Conservation (phyloP, 768 basidiomycete species). For the Lyophyllum atratum region DNA sequence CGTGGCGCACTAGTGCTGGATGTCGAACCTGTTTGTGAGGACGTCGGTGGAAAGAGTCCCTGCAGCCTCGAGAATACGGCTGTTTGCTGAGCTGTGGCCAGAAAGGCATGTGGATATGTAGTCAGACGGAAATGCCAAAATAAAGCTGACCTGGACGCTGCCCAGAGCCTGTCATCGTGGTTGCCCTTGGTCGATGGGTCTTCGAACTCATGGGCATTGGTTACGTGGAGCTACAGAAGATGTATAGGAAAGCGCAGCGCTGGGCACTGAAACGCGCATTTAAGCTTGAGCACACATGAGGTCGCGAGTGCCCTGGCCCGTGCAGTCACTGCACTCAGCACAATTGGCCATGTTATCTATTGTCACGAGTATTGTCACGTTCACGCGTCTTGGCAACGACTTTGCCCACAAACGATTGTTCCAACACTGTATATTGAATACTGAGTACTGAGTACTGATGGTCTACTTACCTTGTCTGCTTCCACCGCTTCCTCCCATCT, state of each 20-base stretch:
- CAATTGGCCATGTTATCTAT: too few relatives aligned
- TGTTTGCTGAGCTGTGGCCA: background rate
- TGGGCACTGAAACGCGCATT: background rate
- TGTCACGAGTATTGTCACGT: background rate
- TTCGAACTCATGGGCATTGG: background rate
- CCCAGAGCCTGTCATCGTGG: background rate
- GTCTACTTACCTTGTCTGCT: too few relatives aligned
- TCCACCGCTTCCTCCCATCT: too few relatives aligned
- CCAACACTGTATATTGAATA: too few relatives aligned
- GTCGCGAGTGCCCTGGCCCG: background rate
- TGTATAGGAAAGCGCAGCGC: background rate
- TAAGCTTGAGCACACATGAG: slow-evolving; percentile 1
- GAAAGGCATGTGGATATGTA: background rate
- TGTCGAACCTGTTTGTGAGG: slow-evolving; percentile 1
- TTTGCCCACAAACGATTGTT: too few relatives aligned
- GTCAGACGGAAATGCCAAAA: background rate
- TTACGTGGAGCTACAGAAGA: background rate
- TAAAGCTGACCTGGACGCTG: slow-evolving; percentile 1
- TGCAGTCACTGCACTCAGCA: background rate
- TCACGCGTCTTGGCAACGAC: too few relatives aligned
- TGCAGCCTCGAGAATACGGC: slow-evolving; percentile 19
- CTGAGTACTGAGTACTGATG: too few relatives aligned
- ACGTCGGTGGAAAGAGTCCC: slow-evolving; percentile 16
- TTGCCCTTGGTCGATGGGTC: background rate
- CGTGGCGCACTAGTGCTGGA: background rate